Conservation (phyloP, 768 basidiomycete species). For the Boletus reticulatus region DNA sequence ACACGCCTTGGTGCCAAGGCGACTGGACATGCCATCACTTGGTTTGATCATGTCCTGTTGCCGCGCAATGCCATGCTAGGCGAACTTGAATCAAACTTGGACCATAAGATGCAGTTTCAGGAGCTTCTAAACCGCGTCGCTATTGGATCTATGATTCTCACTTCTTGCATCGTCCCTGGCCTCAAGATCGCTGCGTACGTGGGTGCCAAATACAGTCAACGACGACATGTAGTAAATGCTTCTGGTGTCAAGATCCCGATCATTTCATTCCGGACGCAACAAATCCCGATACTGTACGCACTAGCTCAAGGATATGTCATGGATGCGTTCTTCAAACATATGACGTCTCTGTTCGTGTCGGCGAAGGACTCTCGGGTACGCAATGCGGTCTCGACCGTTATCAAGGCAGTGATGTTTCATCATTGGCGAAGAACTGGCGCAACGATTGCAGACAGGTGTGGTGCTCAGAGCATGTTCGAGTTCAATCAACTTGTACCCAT, state of each 20-base stretch:
- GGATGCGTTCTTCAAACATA: background rate
- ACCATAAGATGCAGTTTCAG: background rate
- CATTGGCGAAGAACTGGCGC: background rate
- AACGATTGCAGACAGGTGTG: background rate
- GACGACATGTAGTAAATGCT: background rate
- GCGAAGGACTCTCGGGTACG: background rate
- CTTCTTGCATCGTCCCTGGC: background rate
- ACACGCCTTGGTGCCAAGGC: background rate
- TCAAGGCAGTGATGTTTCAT: background rate
- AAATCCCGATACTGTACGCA: background rate
- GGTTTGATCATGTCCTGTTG: background rate
- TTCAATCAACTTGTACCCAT: background rate
- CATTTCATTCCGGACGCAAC: background rate
- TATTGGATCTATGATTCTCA: background rate
- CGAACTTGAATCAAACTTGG: background rate
- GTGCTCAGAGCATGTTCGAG: background rate
- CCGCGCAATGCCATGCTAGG: background rate
- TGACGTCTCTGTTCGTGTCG: background rate
- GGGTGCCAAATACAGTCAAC: background rate
- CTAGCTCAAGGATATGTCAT: background rate
- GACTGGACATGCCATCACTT: background rate
- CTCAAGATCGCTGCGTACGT: background rate
- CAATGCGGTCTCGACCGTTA: background rate
- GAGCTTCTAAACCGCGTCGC: background rate
- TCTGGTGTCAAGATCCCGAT: background rate